Evolutionary conservation across 139 green algal genomes (phyloP).

Genomic region (Tetradesmus lagerheimii): DNA sequence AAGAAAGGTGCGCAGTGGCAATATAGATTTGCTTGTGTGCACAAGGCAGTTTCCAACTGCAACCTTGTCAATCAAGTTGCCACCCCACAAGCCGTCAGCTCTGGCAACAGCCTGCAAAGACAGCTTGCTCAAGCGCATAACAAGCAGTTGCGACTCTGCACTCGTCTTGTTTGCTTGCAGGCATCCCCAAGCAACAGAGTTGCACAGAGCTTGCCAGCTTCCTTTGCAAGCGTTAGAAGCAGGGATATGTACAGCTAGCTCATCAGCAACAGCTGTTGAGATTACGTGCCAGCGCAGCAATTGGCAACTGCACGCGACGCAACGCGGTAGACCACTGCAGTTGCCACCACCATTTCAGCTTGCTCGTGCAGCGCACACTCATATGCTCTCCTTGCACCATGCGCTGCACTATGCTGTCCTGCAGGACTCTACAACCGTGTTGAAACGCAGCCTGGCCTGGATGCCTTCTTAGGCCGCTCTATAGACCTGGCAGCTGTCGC

Average conservation of each 20-base stretch:
- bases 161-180: too few relatives aligned
- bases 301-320: background rate
- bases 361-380: too few relatives aligned
- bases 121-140: too few relatives aligned
- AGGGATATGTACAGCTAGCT: too few relatives aligned
- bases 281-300: background rate
- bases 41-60: background rate
- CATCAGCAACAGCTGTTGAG: background rate
- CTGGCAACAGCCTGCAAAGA: too few relatives aligned
- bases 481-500: slow-evolving; percentile 48
- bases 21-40: background rate
- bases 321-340: background rate
- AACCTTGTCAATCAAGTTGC: background rate
- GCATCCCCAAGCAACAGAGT: background rate
- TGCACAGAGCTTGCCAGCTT: background rate
- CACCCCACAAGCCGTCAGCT: too few relatives aligned
- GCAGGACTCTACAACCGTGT: slow-evolving; percentile 83
- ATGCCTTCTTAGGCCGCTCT: slow-evolving; percentile 65
- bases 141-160: too few relatives aligned
- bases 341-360: too few relatives aligned
- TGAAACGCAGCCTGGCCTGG: slow-evolving; percentile 90
- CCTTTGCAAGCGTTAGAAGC: too few relatives aligned
- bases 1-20: background rate
- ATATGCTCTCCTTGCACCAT: background rate
- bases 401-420: background rate